These are phyloP conservation scores for Agastache rugosa DNA, from an alignment of 257 asterid species.

Conservation along the genomic window DNA sequence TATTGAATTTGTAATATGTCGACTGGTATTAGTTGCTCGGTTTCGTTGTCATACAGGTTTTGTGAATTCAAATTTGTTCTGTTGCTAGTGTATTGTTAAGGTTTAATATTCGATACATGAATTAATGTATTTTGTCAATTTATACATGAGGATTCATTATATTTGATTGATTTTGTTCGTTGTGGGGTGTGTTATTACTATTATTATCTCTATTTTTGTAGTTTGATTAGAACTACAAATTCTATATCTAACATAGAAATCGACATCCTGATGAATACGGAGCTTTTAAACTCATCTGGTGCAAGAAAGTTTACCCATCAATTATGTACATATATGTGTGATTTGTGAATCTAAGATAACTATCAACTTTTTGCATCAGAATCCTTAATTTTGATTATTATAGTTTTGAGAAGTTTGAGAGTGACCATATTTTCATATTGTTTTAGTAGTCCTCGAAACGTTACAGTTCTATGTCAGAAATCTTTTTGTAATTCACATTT, in stretches of 20 bases:
- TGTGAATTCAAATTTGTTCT: slow-evolving; percentile 18
- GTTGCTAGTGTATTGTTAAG: slow-evolving; percentile 18
- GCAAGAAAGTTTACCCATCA: background rate
- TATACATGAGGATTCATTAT: background rate
- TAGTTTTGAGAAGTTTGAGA: no score
- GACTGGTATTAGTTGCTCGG: slow-evolving; percentile 3
- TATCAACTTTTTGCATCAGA: no score
- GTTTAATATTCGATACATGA: slow-evolving; percentile 31
- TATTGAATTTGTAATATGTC: slow-evolving; percentile 25
- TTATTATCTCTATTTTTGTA: background rate
- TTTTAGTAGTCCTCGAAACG: no score
- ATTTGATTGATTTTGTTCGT: background rate
- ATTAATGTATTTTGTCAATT: slow-evolving; percentile 18
- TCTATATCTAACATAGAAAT: background rate
- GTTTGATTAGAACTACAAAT: background rate
- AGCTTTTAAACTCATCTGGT: background rate
- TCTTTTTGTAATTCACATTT: no score
- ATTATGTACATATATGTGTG: no score
- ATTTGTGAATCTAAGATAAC: no score
- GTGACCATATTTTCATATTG: no score
- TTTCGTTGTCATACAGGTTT: background rate
- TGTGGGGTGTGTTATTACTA: background rate
- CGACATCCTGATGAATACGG: background rate
- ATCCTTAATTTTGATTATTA: no score
- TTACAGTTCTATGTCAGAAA: no score